A percentile compares a stretch with the other conserved stretches of the same genome.
Evolutionary conservation across 2,329 filamentous ascomycete species (phyloP).

Genomic region (Botryotinia globosa): DNA sequence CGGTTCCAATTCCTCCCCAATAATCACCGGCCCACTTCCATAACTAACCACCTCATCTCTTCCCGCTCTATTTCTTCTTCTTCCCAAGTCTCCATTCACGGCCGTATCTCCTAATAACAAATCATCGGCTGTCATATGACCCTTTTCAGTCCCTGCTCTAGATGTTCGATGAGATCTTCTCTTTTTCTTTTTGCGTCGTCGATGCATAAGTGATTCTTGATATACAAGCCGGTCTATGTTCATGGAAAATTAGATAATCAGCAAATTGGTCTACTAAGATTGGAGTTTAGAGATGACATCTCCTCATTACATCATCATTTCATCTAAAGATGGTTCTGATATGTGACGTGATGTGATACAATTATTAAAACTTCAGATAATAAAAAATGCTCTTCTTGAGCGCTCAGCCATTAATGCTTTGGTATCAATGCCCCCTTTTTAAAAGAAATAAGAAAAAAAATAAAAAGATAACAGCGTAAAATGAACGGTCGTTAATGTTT

Average conservation of each 20-base stretch:
- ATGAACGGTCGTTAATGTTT: background rate
- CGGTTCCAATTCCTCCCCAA: conserved; percentile 8
- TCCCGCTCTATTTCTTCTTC: background rate
- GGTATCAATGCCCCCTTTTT: background rate
- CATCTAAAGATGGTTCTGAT: conserved; percentile 17
- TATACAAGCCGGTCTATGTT: conserved; percentile 5
- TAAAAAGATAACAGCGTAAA: background rate
- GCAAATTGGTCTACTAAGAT: background rate
- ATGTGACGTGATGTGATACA: conserved; percentile 7
- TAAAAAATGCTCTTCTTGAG: background rate
- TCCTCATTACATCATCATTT: conserved; percentile 12
- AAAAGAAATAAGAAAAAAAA: background rate
- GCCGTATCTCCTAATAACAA: conserved; percentile 13
- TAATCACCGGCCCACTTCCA: conserved; percentile 3
- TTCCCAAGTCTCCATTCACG: conserved; percentile 5
- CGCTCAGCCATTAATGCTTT: background rate
- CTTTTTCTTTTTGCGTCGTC: conserved; percentile 18
- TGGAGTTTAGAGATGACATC: background rate
- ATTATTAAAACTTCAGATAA: background rate
- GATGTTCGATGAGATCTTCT: conserved; percentile 17
- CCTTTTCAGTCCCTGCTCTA: conserved; percentile 9
- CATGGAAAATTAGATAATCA: background rate
- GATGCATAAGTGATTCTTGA: conserved; percentile 12
- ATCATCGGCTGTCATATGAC: conserved; percentile 16
- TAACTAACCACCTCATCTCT: conserved; percentile 20